phyloP scores from a whole-genome alignment of 306 rosid genomes.

The Ormosia semicastrata region DNA sequence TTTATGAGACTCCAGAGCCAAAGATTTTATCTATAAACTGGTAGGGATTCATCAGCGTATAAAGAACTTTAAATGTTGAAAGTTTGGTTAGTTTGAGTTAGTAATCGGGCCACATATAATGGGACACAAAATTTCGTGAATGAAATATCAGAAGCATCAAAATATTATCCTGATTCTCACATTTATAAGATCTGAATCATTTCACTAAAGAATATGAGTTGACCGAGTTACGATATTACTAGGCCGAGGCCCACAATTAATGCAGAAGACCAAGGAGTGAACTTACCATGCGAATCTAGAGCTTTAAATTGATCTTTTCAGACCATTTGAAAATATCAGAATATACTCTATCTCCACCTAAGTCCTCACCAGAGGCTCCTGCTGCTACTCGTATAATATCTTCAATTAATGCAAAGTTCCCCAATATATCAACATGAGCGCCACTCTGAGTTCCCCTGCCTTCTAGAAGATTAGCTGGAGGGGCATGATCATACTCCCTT shows the following conservation, averaged over 20 bases:
- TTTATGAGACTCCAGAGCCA: background rate
- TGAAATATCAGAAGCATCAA: constrained; percentile 9
- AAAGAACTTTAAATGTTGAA: background rate
- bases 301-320: constrained; percentile 51
- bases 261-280: constrained; percentile 8
- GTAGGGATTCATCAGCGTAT: background rate
- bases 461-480: constrained; percentile 83
- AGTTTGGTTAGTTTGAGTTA: background rate
- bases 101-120: constrained; percentile 1
- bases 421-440: constrained; percentile 84
- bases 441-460: constrained; percentile 92
- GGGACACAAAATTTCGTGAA: background rate
- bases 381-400: constrained; percentile 83
- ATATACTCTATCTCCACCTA: constrained; percentile 74
- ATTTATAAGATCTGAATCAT: background rate
- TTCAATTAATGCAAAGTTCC: constrained; percentile 79
- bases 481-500: constrained; percentile 82
- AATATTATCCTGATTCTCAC: background rate
- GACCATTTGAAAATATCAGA: constrained; percentile 76
- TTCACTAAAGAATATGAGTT: background rate
- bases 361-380: constrained; percentile 71
- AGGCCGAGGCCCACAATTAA: background rate
- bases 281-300: constrained; percentile 54
- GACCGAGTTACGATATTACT: background rate
- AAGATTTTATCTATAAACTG: background rate